Conservation (phyloP, 2,329 filamentous ascomycete species). For the Chrysosporium keratinophilum region DNA sequence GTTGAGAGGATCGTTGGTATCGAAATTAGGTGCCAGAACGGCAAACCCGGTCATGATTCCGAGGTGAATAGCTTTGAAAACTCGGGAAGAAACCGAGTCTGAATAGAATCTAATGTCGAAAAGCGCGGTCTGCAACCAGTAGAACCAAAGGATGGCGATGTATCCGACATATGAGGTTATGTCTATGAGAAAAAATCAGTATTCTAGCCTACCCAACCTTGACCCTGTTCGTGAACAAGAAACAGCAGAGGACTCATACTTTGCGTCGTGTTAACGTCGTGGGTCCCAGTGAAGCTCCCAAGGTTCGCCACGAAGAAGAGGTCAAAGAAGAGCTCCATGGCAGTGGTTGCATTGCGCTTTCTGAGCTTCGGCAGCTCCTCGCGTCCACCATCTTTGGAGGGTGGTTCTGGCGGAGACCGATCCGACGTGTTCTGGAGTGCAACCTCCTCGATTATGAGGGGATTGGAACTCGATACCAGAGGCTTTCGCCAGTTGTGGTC, state of each 20-base stretch:
- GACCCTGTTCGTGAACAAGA: background rate
- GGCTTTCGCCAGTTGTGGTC: constrained; percentile 10
- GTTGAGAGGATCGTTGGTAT: constrained; percentile 25
- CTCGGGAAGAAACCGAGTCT: constrained; percentile 54
- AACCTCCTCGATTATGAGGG: background rate
- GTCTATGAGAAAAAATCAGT: constrained; percentile 19
- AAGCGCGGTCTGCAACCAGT: constrained; percentile 55
- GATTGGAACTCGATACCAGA: constrained; percentile 8
- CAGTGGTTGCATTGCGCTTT: constrained; percentile 31
- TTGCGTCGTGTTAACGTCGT: constrained; percentile 40
- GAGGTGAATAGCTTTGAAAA: constrained; percentile 50
- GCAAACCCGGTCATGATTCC: constrained; percentile 57
- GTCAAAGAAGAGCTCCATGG: constrained; percentile 50
- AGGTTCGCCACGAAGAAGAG: constrained; percentile 56
- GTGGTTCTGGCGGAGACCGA: background rate
- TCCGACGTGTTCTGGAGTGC: background rate
- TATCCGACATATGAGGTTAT: constrained; percentile 43
- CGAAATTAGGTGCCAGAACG: constrained; percentile 44
- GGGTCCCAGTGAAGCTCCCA: constrained; percentile 49
- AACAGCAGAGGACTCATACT: background rate
- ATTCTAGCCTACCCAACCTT: background rate
- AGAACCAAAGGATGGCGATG: constrained; percentile 54
- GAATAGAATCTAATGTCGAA: constrained; percentile 57
- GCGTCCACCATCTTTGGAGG: background rate
- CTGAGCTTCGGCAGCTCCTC: constrained; percentile 2